Evolutionary conservation across 176 grass and related monocot genomes (phyloP), one percentile per base, ranked within the genome.

Genomic region (Eragrostis nindensis): DNA sequence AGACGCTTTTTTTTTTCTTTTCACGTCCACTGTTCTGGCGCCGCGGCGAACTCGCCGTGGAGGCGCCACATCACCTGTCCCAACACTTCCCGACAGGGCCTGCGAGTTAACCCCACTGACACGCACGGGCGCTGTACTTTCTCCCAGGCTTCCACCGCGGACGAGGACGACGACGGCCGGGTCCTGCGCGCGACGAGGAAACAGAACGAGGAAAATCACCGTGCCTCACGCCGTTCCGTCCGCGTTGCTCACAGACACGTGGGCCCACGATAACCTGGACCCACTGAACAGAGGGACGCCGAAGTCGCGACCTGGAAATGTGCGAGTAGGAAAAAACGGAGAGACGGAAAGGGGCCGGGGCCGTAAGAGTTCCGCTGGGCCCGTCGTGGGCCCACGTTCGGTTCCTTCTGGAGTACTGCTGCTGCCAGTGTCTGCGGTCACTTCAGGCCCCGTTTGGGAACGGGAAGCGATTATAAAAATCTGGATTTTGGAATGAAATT

Each of bases 91-190:
- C 57, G 83, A 79, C 68, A 79, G 29, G 43, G 4, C 65, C n/a
- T 22, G 11, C 21, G 74, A 70, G 65, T 48, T 75, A 26, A 74
- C 80, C 46, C 74, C 73, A 9, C 76, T 48, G 46, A 74, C 76
- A 57, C 47, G 24, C 76, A 40, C 40, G 27, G 43, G 63, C 54
- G 54, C 66, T 56, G 63, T 21, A 15, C 61, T 22, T 3, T 27
- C 41, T 19, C 42, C 2, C 24, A 11, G 68, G 14, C 52, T 36
- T 25, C 18, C 69, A n/a, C 18, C 44, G 52, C 62, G 5, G 24
- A 49, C 9, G 83, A 64, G 66, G 68, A 78, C 44, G 43, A 38
- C 15, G 57, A 61, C 57, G 8, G 70, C 70, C 65, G 29, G 70
- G 70, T 47, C 44, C 39, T 12, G 66, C 19, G 68, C 70, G 38